phyloP scores from a whole-genome alignment of 1,284 basidiomycete species.

The Porodaedalea pini region DNA sequence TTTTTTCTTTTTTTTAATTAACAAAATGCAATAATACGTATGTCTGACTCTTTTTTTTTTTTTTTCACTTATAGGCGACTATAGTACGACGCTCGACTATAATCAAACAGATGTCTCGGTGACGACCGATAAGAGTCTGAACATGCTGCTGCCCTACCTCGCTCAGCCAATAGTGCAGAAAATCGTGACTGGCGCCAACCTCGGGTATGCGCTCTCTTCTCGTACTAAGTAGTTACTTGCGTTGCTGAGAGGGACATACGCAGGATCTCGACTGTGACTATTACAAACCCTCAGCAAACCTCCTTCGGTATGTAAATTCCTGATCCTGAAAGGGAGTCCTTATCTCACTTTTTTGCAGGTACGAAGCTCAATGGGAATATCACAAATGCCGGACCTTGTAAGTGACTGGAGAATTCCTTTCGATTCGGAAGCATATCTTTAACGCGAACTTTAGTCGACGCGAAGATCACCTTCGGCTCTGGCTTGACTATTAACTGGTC shows the following conservation, averaged over 20 bases:
- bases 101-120: slow-evolving; percentile 57
- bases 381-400: slow-evolving; percentile 73
- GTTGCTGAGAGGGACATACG: background rate
- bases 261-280: slow-evolving; percentile 57
- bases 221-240: slow-evolving; percentile 7
- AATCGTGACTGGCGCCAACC: slow-evolving; percentile 57
- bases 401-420: slow-evolving; percentile 26
- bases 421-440: slow-evolving; percentile 10
- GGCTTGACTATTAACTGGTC: slow-evolving; percentile 67
- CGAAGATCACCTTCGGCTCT: slow-evolving; percentile 60
- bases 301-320: slow-evolving; percentile 48
- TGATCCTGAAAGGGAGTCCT: slow-evolving; percentile 7
- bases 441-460: slow-evolving; percentile 51
- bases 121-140: slow-evolving; percentile 57
- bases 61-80: slow-evolving; percentile 49
- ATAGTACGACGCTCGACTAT: slow-evolving; percentile 60
- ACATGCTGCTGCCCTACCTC: slow-evolving; percentile 67
- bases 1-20: background rate
- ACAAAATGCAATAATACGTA: background rate
- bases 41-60: no score
- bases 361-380: slow-evolving; percentile 63
- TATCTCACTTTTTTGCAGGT: slow-evolving; percentile 30
- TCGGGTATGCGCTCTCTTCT: slow-evolving; percentile 42
- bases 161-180: slow-evolving; percentile 80
- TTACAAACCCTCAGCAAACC: slow-evolving; percentile 52